Base-by-base conservation (phyloP, 2,329 filamentous ascomycete species). In the Monosporascus sp. region DNA sequence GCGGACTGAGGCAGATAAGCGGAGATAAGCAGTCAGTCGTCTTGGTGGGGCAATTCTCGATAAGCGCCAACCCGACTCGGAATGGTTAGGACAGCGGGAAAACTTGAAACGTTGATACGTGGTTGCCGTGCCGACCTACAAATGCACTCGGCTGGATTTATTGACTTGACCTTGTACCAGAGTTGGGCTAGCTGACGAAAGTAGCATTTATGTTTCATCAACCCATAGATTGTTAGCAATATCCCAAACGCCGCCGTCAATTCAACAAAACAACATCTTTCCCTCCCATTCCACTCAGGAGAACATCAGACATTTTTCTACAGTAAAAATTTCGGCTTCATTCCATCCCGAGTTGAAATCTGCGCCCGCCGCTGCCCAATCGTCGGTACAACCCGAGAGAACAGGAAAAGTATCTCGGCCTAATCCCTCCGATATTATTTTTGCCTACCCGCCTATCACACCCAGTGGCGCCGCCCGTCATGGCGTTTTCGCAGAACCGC, bases 401-500 rank as follows among this genome's bases (percentile, higher is more conserved):
- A 34, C 1, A 34, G 31, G 9, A 14, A 14, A 14, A 34, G 31
- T 34, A 34, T 34, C 44, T 27, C 44, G 25, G 42, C 8, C 24
- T 24, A 31, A 34, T 34, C 31, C 8, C 9, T 7, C 31, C 31
- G 31, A 34, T 34, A 5, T 34, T 4, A 34, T 5, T 34, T 34
- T 34, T 52, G 39, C 34, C 42, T 8, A 14, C 24, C 7, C 42
- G 22, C 6, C 42, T 20, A 44, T 6, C 8, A 3, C 8, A 3
- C 4, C 38, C 17, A n/a, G 17, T 20, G 2, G 17, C 38, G 38
- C 41, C 58, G 51, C 59, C 57, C 60, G 49, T 56, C 63, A 82
- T 82, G 79, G 73, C 79, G 67, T 76, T 77, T 54, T 69, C 66
- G 58, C 76, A 80, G 60, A 76, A 78, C 60, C 79, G 78, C 71